These are phyloP conservation scores for Candida stauntonica DNA, from an alignment of 805 yeast genomes.

Conservation along the genomic window DNA sequence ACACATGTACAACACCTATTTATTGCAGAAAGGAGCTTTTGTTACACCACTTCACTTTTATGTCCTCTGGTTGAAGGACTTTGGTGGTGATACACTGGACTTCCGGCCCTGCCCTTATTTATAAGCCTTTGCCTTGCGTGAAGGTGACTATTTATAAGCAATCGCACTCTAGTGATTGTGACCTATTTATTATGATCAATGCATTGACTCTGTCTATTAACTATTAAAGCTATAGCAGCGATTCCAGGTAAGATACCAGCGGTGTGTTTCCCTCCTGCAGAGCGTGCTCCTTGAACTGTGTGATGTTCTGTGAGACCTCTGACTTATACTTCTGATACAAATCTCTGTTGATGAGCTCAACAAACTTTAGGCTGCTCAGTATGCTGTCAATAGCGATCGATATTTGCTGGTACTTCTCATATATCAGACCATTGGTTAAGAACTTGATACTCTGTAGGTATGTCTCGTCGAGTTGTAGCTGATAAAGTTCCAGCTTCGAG, in stretches of 20 bases:
- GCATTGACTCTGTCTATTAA: too few relatives aligned
- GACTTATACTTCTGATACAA: not conserved
- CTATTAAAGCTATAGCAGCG: not conserved
- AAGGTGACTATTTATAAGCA: slow-evolving; percentile 7
- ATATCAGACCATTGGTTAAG: slow-evolving; percentile 18
- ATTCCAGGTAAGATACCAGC: slow-evolving; percentile 8
- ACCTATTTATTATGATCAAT: too few relatives aligned
- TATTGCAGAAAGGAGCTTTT: slow-evolving; percentile 5
- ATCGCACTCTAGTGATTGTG: too few relatives aligned
- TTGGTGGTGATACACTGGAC: too few relatives aligned
- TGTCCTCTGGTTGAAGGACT: too few relatives aligned
- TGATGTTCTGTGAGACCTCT: not conserved
- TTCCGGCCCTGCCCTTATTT: too few relatives aligned
- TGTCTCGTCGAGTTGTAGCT: slow-evolving; percentile 9
- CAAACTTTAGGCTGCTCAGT: not conserved
- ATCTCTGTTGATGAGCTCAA: slow-evolving; percentile 1
- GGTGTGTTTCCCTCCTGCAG: slow-evolving; percentile 5
- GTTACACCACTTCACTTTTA: too few relatives aligned
- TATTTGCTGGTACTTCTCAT: slow-evolving; percentile 14
- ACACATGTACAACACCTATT: slow-evolving; percentile 3
- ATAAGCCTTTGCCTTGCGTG: too few relatives aligned
- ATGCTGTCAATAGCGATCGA: not conserved
- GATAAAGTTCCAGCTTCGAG: slow-evolving; percentile 12
- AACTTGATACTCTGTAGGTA: slow-evolving; percentile 16
- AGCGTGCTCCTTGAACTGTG: slow-evolving; percentile 11